A percentile compares a stretch with the other conserved stretches of the same genome.
These are phyloP conservation scores for Sugiyamaella xylanicola DNA, from an alignment of 1,139 yeast species.

Conservation along the genomic window DNA sequence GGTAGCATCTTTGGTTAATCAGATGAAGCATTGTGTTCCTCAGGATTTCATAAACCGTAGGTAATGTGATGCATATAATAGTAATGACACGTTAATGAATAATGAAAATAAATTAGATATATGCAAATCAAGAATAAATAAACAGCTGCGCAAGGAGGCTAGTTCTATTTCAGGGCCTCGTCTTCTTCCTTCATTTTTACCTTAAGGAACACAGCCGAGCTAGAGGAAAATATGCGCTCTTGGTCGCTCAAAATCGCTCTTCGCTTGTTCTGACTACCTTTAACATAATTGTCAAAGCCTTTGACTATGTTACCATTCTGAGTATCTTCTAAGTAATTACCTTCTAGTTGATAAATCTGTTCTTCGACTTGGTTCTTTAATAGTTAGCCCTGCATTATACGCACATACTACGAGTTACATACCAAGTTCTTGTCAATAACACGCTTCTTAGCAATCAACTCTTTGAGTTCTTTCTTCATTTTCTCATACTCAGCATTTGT, in stretches of 20 bases:
- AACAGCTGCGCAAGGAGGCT: not conserved
- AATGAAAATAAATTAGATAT: no score
- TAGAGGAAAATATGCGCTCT: constrained; percentile 82
- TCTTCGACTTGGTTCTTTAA: constrained; percentile 60
- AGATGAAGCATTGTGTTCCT: not conserved
- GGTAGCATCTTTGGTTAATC: not conserved
- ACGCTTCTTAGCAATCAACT: constrained; percentile 64
- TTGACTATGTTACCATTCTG: constrained; percentile 77
- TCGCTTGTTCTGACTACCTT: constrained; percentile 54
- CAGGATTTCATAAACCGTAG: not conserved
- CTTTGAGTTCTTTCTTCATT: constrained; percentile 67
- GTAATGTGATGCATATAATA: no score
- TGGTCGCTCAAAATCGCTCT: constrained; percentile 67
- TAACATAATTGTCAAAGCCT: constrained; percentile 84
- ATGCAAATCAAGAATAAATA: not conserved
- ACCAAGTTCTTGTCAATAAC: constrained; percentile 64
- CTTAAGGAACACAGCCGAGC: constrained; percentile 72
- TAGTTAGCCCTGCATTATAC: not conserved
- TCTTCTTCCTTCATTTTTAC: constrained; percentile 38
- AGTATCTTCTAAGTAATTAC: constrained; percentile 72
- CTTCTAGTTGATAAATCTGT: constrained; percentile 77
- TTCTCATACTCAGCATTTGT: constrained; percentile 60
- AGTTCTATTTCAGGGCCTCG: constrained; percentile 16
- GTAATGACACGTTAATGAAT: not conserved
- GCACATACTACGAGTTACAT: constrained; percentile 22